Base-by-base conservation (phyloP, 116 monocot genomes). In the Papilionanthe hybrid region DNA sequence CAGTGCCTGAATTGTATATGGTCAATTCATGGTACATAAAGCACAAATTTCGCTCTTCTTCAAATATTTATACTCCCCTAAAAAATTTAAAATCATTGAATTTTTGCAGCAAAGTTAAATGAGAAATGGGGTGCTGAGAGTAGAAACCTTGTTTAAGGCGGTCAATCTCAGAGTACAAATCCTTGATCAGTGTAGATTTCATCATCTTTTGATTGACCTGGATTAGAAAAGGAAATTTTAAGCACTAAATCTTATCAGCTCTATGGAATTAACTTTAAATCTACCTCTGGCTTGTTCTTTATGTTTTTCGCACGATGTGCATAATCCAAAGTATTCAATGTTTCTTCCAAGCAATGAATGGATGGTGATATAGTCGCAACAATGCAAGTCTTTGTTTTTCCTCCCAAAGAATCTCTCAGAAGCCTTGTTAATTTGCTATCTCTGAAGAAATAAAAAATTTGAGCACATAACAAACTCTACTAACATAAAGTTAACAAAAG, bases 201-300 rank as follows among this genome's bases (percentile, higher is more conserved):
- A 97, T 91, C 97, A 94, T 91, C 84, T 91, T 97, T 78, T 94
- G 97, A 76, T 97, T 97, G 80, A 97, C 77, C 97, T 97, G 86
- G 37, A 82, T 53, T 30, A 79, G 8, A 78, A 19, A 63, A 48
- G 71, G 44, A 53, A 19, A 77, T 58, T 28, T 5, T 44, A 13
- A 50, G 72, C 32, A 6, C 9, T 49, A 42, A 11, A 78, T 43
- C 10, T 17, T 69, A 32, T 30, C 0, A 63, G 37, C 5, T 15
- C 69, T 37, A 69, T 32, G 69, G 10, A 69, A 37, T 37, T 69
- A 37, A 30, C 18, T 13, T 69, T 37, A 69, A 17, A 82, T 82
- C 74, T 19, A 94, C 96, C 91, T 96, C 96, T 78, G 94, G 96
- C 78, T 84, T 97, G 75, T 98, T 98, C 92, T 94, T 98, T 72